Percentiles rank a stretch among this genome's conserved stretches.
Evolutionary conservation across 2,329 filamentous ascomycete species (phyloP).

Genomic region (Exophiala oligosperma): DNA sequence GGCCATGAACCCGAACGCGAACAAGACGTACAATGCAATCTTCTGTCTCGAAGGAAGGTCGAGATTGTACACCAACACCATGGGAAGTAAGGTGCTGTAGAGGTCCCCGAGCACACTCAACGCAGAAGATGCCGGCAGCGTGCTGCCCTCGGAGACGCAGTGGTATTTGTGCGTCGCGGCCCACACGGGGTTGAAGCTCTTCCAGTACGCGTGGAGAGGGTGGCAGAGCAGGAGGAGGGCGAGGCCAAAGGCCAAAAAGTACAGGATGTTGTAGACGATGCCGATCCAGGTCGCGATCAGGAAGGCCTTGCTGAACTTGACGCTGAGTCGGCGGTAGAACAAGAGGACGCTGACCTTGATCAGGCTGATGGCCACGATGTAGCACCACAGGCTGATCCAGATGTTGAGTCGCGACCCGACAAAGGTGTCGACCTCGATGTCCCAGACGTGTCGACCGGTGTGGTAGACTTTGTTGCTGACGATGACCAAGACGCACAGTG

Average conservation of each 20-base stretch:
- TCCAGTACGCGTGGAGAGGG: conserved; percentile 29
- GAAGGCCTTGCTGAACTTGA: conserved; percentile 24
- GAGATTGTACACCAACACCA: conserved; percentile 25
- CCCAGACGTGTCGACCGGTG: conserved; percentile 28
- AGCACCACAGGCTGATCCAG: conserved; percentile 26
- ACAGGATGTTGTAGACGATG: conserved; percentile 30
- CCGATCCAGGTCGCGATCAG: conserved; percentile 29
- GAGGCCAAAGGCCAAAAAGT: conserved; percentile 22
- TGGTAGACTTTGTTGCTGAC: conserved; percentile 25
- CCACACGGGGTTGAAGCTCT: conserved; percentile 23
- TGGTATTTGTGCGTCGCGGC: conserved; percentile 14
- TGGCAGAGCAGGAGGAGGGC: conserved; percentile 22
- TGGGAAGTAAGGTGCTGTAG: conserved; percentile 28
- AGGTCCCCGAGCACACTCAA: conserved; percentile 28
- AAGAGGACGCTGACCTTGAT: conserved; percentile 29
- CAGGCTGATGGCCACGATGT: conserved; percentile 12
- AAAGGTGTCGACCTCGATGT: conserved; percentile 20
- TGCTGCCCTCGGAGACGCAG: conserved; percentile 21
- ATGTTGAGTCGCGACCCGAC: conserved; percentile 20
- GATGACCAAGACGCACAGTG: conserved; percentile 23
- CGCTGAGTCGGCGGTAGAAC: conserved; percentile 30
- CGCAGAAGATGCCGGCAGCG: conserved; percentile 22
- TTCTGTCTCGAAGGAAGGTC: conserved; percentile 25
- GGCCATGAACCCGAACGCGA: conserved; percentile 27
- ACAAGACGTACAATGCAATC: conserved; percentile 25